Base-by-base conservation (phyloP, 2,329 filamentous ascomycete species). In the Fusarium stilboides region DNA sequence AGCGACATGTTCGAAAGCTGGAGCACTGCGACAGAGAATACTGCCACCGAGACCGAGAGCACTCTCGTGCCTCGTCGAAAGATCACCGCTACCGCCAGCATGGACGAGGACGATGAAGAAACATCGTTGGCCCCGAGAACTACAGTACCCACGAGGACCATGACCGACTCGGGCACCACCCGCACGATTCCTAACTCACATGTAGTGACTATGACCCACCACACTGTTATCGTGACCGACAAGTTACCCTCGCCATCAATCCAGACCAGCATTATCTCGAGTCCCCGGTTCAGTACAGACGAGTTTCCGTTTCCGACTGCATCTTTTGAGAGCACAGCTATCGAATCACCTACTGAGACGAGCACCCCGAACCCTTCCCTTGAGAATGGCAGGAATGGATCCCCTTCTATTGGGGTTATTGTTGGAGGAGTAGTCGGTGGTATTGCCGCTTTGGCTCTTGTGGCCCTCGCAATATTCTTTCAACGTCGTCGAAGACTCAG, bases 101-200 rank as follows among this genome's bases (percentile, higher is more conserved):
- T 51, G 33, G 50, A 47, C 8, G 58, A 51, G 6, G 43, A 52
- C 17, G 51, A 60, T 9, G 53, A 59, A 10, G 49, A 44, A 19
- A 33, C 44, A 17, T 37, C 54, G 33, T 57, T 49, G 6, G 36
- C 55, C 42, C 24, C 31, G 13, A 57, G 45, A 26, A 50, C 52
- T 15, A 50, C 36, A 37, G 39, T 20, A 37, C 24, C 43, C 53
- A 56, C 74, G 2, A 71, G 50, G n/a, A 72, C 62, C 42, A 77
- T 74, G 72, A 78, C 78, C 13, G 80, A 80, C 63, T 80, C 79
- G 13, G 78, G 79, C 20, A 74, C 74, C 51, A 81, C 79, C 20
- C 77, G 75, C 45, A 80, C 78, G 9, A 75, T 81, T 39, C 76
- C 78, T 8, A 81, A 80, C 55, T 71, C 74, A 34, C 72, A 74